A percentile compares a stretch with the other conserved stretches of the same genome.
phyloP scores from a whole-genome alignment of 441 rosid species.

The Metrosideros polymorpha region DNA sequence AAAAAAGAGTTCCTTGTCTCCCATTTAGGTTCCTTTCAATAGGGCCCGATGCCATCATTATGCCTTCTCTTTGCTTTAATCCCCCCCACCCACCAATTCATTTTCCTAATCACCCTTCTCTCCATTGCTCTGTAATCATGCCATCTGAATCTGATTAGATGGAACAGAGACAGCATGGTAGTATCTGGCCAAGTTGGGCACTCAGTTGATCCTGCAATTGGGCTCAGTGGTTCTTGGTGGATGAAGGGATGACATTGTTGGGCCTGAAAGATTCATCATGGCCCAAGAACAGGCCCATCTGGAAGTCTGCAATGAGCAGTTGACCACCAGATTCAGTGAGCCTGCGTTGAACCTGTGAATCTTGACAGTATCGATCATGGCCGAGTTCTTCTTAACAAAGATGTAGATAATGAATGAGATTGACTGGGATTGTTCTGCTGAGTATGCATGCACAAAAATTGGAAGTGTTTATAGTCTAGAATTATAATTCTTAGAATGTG shows the following conservation, averaged over 20 bases:
- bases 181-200: background rate
- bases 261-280: background rate
- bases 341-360: background rate
- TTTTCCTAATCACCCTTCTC: background rate
- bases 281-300: background rate
- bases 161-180: background rate
- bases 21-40: slow-evolving; percentile 21
- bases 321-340: background rate
- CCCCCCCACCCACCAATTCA: slow-evolving; percentile 13
- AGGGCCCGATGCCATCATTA: slow-evolving; percentile 22
- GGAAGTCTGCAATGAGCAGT: background rate
- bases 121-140: slow-evolving; percentile 9
- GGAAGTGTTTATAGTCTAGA: background rate
- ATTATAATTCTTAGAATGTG: background rate
- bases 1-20: slow-evolving; percentile 22
- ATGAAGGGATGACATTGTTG: background rate
- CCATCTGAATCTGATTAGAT: background rate
- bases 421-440: background rate
- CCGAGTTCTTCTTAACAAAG: too few relatives aligned
- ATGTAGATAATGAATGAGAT: background rate
- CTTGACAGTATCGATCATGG: too few relatives aligned
- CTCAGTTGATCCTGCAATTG: background rate
- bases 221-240: background rate
- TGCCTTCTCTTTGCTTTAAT: slow-evolving; percentile 12
- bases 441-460: background rate